Conservation (phyloP, 192 early-diverging fungal genomes). For the Gaertneriomyces sp. region DNA sequence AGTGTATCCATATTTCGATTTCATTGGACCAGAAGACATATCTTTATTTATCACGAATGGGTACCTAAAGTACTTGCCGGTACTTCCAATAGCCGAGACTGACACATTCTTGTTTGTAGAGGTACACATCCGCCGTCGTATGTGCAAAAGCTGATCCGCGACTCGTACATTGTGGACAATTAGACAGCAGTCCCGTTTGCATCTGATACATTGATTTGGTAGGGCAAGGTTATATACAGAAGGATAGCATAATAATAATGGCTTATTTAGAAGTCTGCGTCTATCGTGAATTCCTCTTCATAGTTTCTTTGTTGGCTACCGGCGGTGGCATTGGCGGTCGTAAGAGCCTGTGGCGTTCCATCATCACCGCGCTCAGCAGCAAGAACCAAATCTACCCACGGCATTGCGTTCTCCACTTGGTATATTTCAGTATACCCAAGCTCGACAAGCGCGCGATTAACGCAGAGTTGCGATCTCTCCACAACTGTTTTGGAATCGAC, state of each 20-base stretch:
- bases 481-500: not conserved
- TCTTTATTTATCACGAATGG: conserved; percentile 86
- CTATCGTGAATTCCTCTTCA: conserved; percentile 8
- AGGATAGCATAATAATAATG: not conserved
- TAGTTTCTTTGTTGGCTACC: not conserved
- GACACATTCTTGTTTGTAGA: conserved; percentile 24
- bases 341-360: not conserved
- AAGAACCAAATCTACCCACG: conserved; percentile 8
- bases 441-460: not conserved
- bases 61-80: conserved; percentile 45
- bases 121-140: conserved; percentile 76
- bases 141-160: conserved; percentile 71
- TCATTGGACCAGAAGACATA: conserved; percentile 86
- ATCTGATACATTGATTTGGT: no score
- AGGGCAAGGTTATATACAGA: no score
- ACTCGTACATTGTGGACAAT: conserved; percentile 32
- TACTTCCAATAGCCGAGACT: not conserved
- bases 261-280: conserved; percentile 14
- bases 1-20: conserved; percentile 87
- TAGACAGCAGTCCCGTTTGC: no score
- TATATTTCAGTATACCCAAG: not conserved
- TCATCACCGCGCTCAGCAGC: conserved; percentile 3
- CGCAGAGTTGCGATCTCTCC: not conserved
- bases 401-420: not conserved
- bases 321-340: not conserved